Evolutionary conservation across 129 eudicot species (phyloP).

Genomic region (Lonicera japonica): DNA sequence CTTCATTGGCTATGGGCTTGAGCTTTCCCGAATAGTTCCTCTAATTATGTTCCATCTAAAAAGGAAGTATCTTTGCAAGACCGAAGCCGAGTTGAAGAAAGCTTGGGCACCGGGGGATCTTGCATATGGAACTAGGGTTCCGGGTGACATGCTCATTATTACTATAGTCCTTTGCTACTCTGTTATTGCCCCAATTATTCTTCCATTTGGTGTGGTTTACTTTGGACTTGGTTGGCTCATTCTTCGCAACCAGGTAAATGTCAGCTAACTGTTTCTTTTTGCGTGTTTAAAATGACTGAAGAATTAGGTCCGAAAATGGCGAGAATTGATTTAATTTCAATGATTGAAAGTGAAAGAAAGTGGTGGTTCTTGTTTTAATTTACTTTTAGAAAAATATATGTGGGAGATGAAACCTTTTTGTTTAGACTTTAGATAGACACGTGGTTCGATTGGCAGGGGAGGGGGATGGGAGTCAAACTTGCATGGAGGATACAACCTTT

Average conservation of each 20-base stretch:
- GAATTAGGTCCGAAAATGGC: too few relatives aligned
- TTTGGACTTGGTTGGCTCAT: constrained; percentile 94
- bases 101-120: constrained; percentile 92
- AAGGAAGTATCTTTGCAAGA: constrained; percentile 67
- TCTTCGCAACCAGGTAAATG: constrained; percentile 76
- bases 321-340: too few relatives aligned
- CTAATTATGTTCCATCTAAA: constrained; percentile 71
- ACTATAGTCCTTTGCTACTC: constrained; percentile 73
- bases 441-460: too few relatives aligned
- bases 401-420: too few relatives aligned
- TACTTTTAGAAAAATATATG: too few relatives aligned
- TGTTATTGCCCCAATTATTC: constrained; percentile 74
- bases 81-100: constrained; percentile 67
- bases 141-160: constrained; percentile 67
- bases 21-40: constrained; percentile 78
- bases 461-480: too few relatives aligned
- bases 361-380: too few relatives aligned
- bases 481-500: too few relatives aligned
- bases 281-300: neutral
- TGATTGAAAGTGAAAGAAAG: neutral
- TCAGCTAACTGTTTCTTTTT: neutral
- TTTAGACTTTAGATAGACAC: too few relatives aligned
- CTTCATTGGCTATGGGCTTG: constrained; percentile 93
- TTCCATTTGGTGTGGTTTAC: constrained; percentile 82
- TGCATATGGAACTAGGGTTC: constrained; percentile 75